Base-by-base conservation (phyloP, 768 basidiomycete genomes). In the Hygrophorus pudorinus region DNA sequence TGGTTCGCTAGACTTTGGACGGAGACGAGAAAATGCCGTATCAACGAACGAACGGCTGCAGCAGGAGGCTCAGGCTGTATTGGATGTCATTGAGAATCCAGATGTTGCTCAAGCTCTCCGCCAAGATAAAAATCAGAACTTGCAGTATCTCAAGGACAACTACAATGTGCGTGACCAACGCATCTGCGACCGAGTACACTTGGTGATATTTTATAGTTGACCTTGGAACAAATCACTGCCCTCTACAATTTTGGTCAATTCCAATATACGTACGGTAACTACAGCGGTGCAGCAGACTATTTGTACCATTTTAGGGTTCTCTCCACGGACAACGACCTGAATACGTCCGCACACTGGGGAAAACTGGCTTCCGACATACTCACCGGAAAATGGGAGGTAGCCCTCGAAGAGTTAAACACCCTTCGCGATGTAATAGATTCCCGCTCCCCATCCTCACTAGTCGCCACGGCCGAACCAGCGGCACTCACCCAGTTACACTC, bases 231-330 rank as follows among this genome's bases (percentile, higher is more conserved):
- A 78, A 96, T 98, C 59, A 87, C 82, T 34, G 87, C 88, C 1
- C 71, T 99, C 7, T 98, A 99, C 72, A 90, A 92, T 67, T 97
- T 94, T 65, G 96, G 96, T 43, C 86, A 97, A 59, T 98, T 93
- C 70, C 93, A 96, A 67, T 99, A 90, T 66, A 88, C 94, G n/a
- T 89, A 89, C 61, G 96, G 96, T 35, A 90, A 91, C 64, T 99
- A 99, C 71, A 84, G 81, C 55, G 88, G 88, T 39, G 92, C 96
- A 12, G 92, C 93, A 38, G 91, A 97, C 64, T 98, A 96, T 67
- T 74, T 99, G 45, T 97, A 98, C 72, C 94, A 98, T 60, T 99
- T 98, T 75, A 89, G 93, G 45, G 85, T 98, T 17, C 81, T 99
- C 48, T 94, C 93, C 38, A 96, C 92, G 45, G 89, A 94, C 60